Evolutionary conservation across 1,139 yeast genomes (phyloP).

Genomic region (Kluyveromyces sp.): DNA sequence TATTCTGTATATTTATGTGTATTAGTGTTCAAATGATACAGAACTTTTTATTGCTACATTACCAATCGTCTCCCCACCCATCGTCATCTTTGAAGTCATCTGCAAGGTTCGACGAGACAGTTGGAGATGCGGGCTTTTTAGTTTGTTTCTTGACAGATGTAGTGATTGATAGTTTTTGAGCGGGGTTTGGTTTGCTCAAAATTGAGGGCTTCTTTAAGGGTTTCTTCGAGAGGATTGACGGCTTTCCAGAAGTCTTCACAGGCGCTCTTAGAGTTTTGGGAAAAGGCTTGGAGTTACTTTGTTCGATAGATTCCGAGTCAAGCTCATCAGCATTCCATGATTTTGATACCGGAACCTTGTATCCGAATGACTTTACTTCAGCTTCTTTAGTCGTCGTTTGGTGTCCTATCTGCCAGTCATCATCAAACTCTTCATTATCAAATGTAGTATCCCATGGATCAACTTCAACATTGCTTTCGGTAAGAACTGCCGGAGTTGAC

Average conservation of each 20-base stretch:
- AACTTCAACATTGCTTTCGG: slow-evolving; percentile 13
- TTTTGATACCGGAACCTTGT: slow-evolving; percentile 12
- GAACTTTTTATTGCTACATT: slow-evolving; percentile 7
- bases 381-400: background rate
- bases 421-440: slow-evolving; percentile 13
- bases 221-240: slow-evolving; percentile 1
- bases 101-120: slow-evolving; percentile 14
- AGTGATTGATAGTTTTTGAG: slow-evolving; percentile 1
- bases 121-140: background rate
- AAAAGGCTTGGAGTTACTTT: background rate
- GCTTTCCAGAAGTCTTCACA: background rate
- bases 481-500: slow-evolving; percentile 18
- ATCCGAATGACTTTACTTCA: slow-evolving; percentile 1
- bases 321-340: slow-evolving; percentile 19
- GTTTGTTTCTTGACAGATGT: background rate
- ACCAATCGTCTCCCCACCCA: slow-evolving; percentile 54
- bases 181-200: background rate
- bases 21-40: slow-evolving; percentile 4
- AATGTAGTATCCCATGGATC: slow-evolving; percentile 15
- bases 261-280: background rate
- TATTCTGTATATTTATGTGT: slow-evolving; percentile 8
- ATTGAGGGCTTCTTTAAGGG: background rate
- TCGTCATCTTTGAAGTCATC: slow-evolving; percentile 42
- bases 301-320: background rate
- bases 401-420: slow-evolving; percentile 17